These are phyloP conservation scores for Andalucia godoyi DNA, from an alignment of 78 protist species.

Conservation along the genomic window DNA sequence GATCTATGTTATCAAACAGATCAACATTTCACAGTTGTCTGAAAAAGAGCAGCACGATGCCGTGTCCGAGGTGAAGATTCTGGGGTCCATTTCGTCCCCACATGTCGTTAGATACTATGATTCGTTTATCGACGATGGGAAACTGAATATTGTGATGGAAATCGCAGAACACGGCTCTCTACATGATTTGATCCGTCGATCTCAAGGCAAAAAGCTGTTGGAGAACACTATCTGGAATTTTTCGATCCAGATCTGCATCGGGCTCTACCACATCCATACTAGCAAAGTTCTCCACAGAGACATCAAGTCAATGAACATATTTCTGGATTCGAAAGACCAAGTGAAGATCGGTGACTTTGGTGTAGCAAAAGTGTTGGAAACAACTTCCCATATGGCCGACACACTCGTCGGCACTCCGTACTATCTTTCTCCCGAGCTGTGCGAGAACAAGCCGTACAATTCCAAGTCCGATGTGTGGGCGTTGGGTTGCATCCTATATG, in stretches of 20 bases:
- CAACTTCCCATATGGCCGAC: not conserved
- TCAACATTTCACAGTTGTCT: not conserved
- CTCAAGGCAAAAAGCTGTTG: not conserved
- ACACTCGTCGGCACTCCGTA: too few relatives aligned
- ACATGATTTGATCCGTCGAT: not conserved
- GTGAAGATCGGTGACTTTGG: slow-evolving; percentile 55
- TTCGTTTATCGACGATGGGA: slow-evolving; percentile 28
- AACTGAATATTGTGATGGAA: slow-evolving; percentile 49
- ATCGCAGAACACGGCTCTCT: slow-evolving; percentile 38
- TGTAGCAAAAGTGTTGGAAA: not conserved
- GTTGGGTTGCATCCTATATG: slow-evolving; percentile 33
- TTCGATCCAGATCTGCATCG: slow-evolving; percentile 3
- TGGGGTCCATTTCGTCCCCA: not conserved
- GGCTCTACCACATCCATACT: not conserved
- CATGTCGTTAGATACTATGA: slow-evolving; percentile 26
- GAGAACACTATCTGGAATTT: not conserved
- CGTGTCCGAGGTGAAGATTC: slow-evolving; percentile 17
- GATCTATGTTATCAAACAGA: not conserved
- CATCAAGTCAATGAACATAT: slow-evolving; percentile 50
- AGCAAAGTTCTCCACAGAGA: slow-evolving; percentile 36
- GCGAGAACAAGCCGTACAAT: slow-evolving; percentile 60
- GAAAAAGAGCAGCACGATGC: not conserved
- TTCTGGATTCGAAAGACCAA: not conserved
- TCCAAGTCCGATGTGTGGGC: slow-evolving; percentile 56
- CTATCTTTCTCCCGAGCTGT: slow-evolving; percentile 66